phyloP scores from a whole-genome alignment of 495 filamentous ascomycete genomes.

The Aspergillus bridgeri region DNA sequence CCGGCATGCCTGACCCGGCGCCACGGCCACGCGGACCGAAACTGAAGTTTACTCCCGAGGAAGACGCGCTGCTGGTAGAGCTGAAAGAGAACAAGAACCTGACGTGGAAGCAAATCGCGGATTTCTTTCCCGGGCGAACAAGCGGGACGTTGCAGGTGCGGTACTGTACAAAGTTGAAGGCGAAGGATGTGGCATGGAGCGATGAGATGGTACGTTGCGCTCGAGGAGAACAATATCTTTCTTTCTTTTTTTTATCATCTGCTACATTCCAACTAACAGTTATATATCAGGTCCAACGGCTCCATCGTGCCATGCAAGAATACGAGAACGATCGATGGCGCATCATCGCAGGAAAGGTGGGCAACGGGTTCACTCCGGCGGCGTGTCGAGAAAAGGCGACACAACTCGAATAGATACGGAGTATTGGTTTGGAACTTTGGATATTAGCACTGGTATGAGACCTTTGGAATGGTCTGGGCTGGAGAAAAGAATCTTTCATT shows the following conservation, averaged over 20 bases:
- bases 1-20: slow-evolving; percentile 78
- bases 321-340: slow-evolving; percentile 91
- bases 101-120: slow-evolving; percentile 94
- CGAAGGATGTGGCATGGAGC: slow-evolving; percentile 88
- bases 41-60: slow-evolving; percentile 85
- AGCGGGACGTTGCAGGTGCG: slow-evolving; percentile 87
- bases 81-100: slow-evolving; percentile 89
- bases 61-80: slow-evolving; percentile 78
- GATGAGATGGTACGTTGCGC: slow-evolving; percentile 73
- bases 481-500: background rate
- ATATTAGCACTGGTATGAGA: background rate
- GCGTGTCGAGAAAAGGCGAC: slow-evolving; percentile 79
- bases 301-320: slow-evolving; percentile 75
- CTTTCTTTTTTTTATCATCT: background rate
- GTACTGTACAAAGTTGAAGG: slow-evolving; percentile 91
- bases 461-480: background rate
- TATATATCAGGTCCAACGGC: slow-evolving; percentile 62
- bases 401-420: slow-evolving; percentile 37
- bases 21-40: slow-evolving; percentile 76
- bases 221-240: background rate
- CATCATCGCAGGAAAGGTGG: slow-evolving; percentile 81
- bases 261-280: slow-evolving; percentile 14
- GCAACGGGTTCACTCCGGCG: slow-evolving; percentile 75
- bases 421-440: background rate
- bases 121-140: slow-evolving; percentile 86